Conservation (phyloP, 257 asterid genomes). For the Craterostigma plantagineum region DNA sequence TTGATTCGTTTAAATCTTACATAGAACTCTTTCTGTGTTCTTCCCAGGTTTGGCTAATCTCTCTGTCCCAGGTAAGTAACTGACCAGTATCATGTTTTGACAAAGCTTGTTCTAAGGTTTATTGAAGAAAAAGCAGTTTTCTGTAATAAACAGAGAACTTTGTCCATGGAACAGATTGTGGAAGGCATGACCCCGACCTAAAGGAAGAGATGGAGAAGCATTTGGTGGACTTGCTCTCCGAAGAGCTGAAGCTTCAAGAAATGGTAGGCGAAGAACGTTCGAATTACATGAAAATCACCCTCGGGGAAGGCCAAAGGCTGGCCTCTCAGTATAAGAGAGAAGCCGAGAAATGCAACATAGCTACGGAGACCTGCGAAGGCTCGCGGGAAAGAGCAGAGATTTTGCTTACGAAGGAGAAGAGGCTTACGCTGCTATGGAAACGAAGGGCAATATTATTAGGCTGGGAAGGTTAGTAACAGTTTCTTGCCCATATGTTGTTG, state of each 20-base stretch:
- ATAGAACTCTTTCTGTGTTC: neutral
- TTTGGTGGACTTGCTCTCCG: slow-evolving; percentile 53
- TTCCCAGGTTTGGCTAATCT: slow-evolving; percentile 78
- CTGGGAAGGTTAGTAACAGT: slow-evolving; percentile 40
- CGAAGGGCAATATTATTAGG: slow-evolving; percentile 62
- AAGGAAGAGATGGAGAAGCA: slow-evolving; percentile 96
- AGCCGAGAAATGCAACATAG: slow-evolving; percentile 81
- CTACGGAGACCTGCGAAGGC: slow-evolving; percentile 81
- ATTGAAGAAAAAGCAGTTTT: too few species aligned
- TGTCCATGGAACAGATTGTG: slow-evolving; percentile 45
- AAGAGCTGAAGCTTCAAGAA: slow-evolving; percentile 63
- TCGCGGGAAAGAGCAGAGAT: slow-evolving; percentile 58
- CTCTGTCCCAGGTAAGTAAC: slow-evolving; percentile 49
- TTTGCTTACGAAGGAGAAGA: slow-evolving; percentile 54
- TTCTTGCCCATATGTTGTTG: too few species aligned
- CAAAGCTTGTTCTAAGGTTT: too few species aligned
- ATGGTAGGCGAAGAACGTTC: slow-evolving; percentile 38
- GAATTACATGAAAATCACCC: slow-evolving; percentile 56
- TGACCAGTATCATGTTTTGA: too few species aligned
- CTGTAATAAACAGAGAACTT: too few species aligned
- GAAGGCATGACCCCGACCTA: slow-evolving; percentile 79
- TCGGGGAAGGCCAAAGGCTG: slow-evolving; percentile 52
- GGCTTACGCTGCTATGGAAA: slow-evolving; percentile 52
- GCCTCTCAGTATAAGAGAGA: slow-evolving; percentile 70
- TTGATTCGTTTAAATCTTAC: too few species aligned